Base-by-base conservation (phyloP, 768 basidiomycete species). In the Candolleomyces aberdarensis region DNA sequence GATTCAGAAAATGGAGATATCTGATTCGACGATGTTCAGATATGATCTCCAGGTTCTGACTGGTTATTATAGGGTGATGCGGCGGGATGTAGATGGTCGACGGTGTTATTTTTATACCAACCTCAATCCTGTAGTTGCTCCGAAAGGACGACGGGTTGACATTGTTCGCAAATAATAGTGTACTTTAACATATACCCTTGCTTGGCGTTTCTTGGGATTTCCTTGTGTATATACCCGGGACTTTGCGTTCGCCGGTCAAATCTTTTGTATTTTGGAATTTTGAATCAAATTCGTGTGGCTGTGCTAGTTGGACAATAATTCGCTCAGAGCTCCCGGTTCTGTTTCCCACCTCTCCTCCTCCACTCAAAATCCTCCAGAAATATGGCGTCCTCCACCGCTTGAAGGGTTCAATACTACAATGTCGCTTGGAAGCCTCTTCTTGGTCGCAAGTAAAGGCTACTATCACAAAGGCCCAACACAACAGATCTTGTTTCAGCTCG, bases 401-500 rank as follows among this genome's bases (percentile, higher is more conserved):
- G 32, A 53, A 36, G 17, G 32, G 19, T 41, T 43, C 19, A 26
- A 22, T 40, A 40, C n/a, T 10, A 56, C 54, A 22, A 56, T 56
- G 54, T 43, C 54, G 17, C 15, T 46, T 51, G 14, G 54, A 36
- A 56, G 36, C 54, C 54, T 22, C 19, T n/a, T 22, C 39, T 26
- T 26, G 40, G 39, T 43, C 40, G 54, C 54, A 31, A 56, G 40
- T 8, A 41, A 56, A 39, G 19, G 54, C 40, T 41, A 46, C 44
- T 17, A 46, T 20, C 19, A 17, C 15, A 17, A 17, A 17, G 44
- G 19, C 44, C 15, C 44, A 46, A 17, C 7, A 19, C 49, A 32
- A 40, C 15, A 56, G 11, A 39, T 56, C 54, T 56, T 56, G 54
- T 56, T 56, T 43, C 54, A 56, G 39, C 36, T 36, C 54, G 54